Evolutionary conservation across 352 stramenopile genomes (phyloP), one percentile per base, ranked within the genome.

Genomic region (Lagenidium giganteum): DNA sequence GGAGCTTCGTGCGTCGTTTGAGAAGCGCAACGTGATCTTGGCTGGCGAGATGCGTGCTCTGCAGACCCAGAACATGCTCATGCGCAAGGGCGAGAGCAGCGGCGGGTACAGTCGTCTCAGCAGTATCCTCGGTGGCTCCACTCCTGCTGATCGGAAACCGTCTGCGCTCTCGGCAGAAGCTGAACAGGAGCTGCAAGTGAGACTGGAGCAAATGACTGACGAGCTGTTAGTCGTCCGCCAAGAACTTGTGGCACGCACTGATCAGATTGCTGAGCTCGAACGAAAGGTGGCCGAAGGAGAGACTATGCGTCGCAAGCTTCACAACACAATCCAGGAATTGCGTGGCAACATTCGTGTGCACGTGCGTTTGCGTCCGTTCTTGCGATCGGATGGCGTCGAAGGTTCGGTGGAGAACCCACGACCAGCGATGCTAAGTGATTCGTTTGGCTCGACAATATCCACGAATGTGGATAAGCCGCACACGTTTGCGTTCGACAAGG

Each of bases 291-390:
- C 61, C 11, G 75, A 88, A 42, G 61, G 72, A 11, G 80, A 90
- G 35, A 58, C 73, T 2, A 53, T 95, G 21, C 83, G 96, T 5
- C 78, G 96, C 14, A 89, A 98, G 42, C 81, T 99, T 57, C 97
- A 99, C 75, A 99, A 99, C 71, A 89, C 86, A n/a, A 98, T 99
- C 34, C 95, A 99, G 70, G 97, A 99, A 54, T 72, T 99, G 20
- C 85, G 96, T 18, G 97, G 97, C 30, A 99, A 99, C 54, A 96
- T 99, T 56, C 89, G 97, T 26, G 97, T 99, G 3, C 98, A 98
- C 59, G 95, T 96, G 9, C 76, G 95, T 2, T 60, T 98, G 57
- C 81, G 95, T 39, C 95, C 95, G 9, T 92, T 97, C 47, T 44
- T 97, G 40, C 73, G 76, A 14, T 91, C 83, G 17, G 91, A 97